Conservation (phyloP, 495 filamentous ascomycete species). For the Aspergillus steynii region DNA sequence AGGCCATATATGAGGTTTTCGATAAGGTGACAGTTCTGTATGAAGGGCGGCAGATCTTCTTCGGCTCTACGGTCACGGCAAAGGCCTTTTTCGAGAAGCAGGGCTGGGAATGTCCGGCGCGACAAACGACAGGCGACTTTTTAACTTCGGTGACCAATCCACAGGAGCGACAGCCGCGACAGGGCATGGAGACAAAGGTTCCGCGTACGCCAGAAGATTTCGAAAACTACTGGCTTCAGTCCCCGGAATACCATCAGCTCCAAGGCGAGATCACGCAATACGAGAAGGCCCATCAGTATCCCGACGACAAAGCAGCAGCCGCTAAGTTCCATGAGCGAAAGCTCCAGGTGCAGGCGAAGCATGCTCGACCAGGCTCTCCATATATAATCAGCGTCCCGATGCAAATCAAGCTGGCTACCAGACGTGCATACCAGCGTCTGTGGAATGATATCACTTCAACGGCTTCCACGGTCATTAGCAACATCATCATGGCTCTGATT, state of each 20-base stretch:
- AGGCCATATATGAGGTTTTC: constrained; percentile 70
- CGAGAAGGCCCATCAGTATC: constrained; percentile 28
- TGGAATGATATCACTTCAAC: constrained; percentile 69
- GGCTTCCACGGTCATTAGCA: constrained; percentile 67
- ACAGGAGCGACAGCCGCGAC: constrained; percentile 54
- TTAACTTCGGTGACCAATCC: constrained; percentile 69
- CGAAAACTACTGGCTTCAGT: constrained; percentile 55
- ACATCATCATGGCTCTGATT: constrained; percentile 73
- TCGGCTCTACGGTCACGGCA: constrained; percentile 53
- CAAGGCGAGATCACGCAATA: constrained; percentile 49
- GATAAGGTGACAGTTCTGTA: constrained; percentile 62
- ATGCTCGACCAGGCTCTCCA: constrained; percentile 34
- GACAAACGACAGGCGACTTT: constrained; percentile 68
- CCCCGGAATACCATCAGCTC: constrained; percentile 45
- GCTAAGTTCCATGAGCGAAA: constrained; percentile 30
- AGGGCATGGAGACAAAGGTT: constrained; percentile 59
- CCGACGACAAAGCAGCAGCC: constrained; percentile 17
- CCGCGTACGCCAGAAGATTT: constrained; percentile 72
- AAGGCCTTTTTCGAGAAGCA: constrained; percentile 58
- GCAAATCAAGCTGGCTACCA: constrained; percentile 45
- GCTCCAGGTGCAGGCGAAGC: constrained; percentile 30
- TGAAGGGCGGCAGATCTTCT: constrained; percentile 63
- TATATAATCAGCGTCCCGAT: constrained; percentile 41
- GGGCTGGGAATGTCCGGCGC: constrained; percentile 56
- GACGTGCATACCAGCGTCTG: constrained; percentile 53